Evolutionary conservation across 495 filamentous ascomycete genomes (phyloP), one percentile per base, ranked within the genome.

Genomic region (Entonaema liquescens): DNA sequence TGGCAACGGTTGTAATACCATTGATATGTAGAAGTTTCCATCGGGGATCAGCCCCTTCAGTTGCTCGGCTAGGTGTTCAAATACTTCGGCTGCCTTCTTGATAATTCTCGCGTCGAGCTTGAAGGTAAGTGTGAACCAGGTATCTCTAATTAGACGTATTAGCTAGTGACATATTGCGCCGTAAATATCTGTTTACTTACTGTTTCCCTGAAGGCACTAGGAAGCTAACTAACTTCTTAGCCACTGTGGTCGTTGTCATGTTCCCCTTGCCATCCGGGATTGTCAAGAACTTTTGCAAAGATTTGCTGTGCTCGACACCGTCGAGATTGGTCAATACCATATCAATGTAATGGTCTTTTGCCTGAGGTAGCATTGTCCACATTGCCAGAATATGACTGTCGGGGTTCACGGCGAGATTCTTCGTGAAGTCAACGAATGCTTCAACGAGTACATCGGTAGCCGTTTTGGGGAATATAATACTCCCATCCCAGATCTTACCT

Each of bases 1-100:
- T 5, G 80, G 80, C 28, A 88, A 77, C 4, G 79, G 84, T 62
- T 88, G 86, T 61, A 85, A 80, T 29, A 84, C 73, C 19, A 84
- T 69, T 1, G 81, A 79, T 0, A 83, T 81, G 21, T 76, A 57
- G 19, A 84, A 75, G 25, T 80, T 79, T 7, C 52, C 58, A 7
- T 69, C 70, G 13, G 76, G 64, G 12, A 77, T 73, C 11, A 62
- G 36, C 5, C 38, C 47, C 28, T 59, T 65, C 5, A 80, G 47
- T 13, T 76, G 65, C 15, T 56, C 62, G 5, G 76, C 69, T 0
- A 79, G 31, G 0, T 17, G 19, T 17, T 77, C 67, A 67, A 73
- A 72, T 33, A 56, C 60, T 7, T 58, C 68, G 1, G 67, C 35
- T 3, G 71, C 69, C 21, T 73, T 69, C 33, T 70, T 31, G 7